Evolutionary conservation across 805 yeast genomes (phyloP).

Genomic region (Sungouiozyma intestinalis): DNA sequence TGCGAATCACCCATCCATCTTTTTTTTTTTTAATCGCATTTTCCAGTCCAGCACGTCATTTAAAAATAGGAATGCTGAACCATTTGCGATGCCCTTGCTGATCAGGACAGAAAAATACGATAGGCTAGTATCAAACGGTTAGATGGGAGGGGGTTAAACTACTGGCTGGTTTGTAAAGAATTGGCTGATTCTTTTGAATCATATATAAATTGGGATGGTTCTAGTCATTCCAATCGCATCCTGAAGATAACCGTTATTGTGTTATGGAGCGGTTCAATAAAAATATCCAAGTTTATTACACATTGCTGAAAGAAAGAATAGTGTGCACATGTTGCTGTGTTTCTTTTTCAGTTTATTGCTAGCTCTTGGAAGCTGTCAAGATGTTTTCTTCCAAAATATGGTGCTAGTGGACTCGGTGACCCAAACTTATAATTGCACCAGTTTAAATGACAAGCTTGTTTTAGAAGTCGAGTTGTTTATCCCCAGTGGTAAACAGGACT

Average conservation of each 20-base stretch:
- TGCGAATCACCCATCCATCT: too few relatives aligned
- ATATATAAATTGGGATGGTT: background rate
- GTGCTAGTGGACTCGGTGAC: conserved; percentile 19
- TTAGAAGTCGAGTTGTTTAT: conserved; percentile 19
- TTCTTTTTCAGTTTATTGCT: background rate
- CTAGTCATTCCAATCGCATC: background rate
- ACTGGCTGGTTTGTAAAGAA: background rate
- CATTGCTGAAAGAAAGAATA: too few relatives aligned
- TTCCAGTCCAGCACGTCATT: too few relatives aligned
- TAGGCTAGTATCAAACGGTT: too few relatives aligned
- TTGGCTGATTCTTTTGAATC: background rate
- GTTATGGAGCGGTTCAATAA: too few relatives aligned
- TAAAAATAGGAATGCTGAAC: too few relatives aligned
- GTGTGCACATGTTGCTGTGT: background rate
- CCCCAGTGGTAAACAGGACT: conserved; percentile 12
- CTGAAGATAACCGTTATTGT: too few relatives aligned
- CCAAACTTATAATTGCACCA: conserved; percentile 14
- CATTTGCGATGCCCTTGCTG: too few relatives aligned
- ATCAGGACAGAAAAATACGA: too few relatives aligned
- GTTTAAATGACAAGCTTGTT: conserved; percentile 21
- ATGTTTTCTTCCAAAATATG: conserved; percentile 10
- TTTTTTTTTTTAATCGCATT: too few relatives aligned
- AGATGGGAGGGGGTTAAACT: too few relatives aligned
- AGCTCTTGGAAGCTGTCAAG: background rate
- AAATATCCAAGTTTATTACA: too few relatives aligned